Evolutionary conservation across 169 alveolate genomes (phyloP).

Genomic region (Plasmodium relictum): DNA sequence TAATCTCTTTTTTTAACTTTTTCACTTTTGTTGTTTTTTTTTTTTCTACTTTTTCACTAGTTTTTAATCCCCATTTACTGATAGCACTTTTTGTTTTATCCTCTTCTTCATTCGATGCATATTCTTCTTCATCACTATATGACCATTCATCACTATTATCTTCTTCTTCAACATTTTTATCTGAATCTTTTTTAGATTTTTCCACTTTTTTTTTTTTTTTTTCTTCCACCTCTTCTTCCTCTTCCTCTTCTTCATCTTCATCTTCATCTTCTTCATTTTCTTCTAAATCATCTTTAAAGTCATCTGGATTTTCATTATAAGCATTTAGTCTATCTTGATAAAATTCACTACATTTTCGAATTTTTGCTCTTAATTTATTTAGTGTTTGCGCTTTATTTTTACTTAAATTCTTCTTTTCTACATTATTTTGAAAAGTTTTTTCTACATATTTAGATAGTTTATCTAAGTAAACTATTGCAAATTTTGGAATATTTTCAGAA

Average conservation of each 20-base stretch:
- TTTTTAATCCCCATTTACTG: constrained; percentile 91
- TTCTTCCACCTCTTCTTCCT: constrained; percentile 76
- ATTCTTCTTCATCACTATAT: constrained; percentile 84
- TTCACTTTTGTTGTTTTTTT: constrained; percentile 76
- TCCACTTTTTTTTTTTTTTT: constrained; percentile 31
- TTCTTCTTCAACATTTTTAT: constrained; percentile 30
- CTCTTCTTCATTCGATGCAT: constrained; percentile 84
- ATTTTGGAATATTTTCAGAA: constrained; percentile 81
- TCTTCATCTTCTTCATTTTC: constrained; percentile 82
- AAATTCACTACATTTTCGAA: constrained; percentile 88
- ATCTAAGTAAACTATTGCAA: constrained; percentile 82
- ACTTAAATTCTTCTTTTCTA: constrained; percentile 87
- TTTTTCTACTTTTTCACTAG: constrained; percentile 78
- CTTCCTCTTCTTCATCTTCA: constrained; percentile 76
- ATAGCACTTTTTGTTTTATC: constrained; percentile 89
- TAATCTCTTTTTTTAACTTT: constrained; percentile 81
- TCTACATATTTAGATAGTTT: constrained; percentile 76
- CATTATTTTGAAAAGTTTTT: constrained; percentile 78
- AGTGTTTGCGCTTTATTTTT: constrained; percentile 88
- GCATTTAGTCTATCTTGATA: constrained; percentile 83
- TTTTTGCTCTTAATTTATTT: constrained; percentile 88
- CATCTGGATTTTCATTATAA: constrained; percentile 86
- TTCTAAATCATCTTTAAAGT: constrained; percentile 79
- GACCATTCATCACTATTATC: constrained; percentile 89
- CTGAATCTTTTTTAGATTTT: constrained; percentile 28